These are phyloP conservation scores for Chimonanthus salicifolius DNA, from an alignment of 164 flowering plant genomes.

Conservation along the genomic window DNA sequence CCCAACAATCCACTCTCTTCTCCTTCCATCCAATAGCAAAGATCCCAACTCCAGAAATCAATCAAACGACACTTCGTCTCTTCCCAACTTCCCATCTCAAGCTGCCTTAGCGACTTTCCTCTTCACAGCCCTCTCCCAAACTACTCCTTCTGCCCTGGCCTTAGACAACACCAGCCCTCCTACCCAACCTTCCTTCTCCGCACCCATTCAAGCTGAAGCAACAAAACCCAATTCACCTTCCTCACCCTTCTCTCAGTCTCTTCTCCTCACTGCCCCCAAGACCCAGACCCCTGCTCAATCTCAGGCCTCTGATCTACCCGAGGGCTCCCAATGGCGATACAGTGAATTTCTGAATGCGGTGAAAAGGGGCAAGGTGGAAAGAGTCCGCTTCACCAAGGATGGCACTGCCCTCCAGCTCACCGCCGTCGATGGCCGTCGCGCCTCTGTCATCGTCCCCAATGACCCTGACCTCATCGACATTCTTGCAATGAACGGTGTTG, in stretches of 20 bases:
- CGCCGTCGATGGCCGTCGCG: conserved; percentile 86
- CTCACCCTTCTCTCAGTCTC: conserved; percentile 54
- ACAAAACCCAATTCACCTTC: conserved; percentile 30
- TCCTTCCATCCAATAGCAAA: conserved; percentile 20
- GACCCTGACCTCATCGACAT: conserved; percentile 95
- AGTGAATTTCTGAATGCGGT: conserved; percentile 95
- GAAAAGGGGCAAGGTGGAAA: conserved; percentile 88
- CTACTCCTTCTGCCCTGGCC: conserved; percentile 55
- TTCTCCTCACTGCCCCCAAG: conserved; percentile 64
- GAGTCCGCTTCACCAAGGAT: conserved; percentile 90
- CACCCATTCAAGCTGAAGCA: conserved; percentile 52
- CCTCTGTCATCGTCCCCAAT: conserved; percentile 74
- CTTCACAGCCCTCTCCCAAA: conserved; percentile 37
- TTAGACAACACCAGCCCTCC: conserved; percentile 13
- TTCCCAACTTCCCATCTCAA: conserved; percentile 25
- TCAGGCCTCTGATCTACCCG: conserved; percentile 69
- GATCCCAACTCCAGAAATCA: conserved; percentile 15
- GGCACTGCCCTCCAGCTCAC: conserved; percentile 82
- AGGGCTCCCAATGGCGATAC: conserved; percentile 89
- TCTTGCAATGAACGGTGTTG: conserved; percentile 98
- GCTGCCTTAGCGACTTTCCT: conserved; percentile 67
- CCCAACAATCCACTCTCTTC: conserved; percentile 9
- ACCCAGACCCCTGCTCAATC: conserved; percentile 37
- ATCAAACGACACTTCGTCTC: conserved; percentile 7
- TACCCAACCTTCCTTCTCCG: conserved; percentile 25